A percentile compares a stretch with the other conserved stretches of the same genome.
Conservation (phyloP, 768 basidiomycete genomes). For the Lentinula sp. region DNA sequence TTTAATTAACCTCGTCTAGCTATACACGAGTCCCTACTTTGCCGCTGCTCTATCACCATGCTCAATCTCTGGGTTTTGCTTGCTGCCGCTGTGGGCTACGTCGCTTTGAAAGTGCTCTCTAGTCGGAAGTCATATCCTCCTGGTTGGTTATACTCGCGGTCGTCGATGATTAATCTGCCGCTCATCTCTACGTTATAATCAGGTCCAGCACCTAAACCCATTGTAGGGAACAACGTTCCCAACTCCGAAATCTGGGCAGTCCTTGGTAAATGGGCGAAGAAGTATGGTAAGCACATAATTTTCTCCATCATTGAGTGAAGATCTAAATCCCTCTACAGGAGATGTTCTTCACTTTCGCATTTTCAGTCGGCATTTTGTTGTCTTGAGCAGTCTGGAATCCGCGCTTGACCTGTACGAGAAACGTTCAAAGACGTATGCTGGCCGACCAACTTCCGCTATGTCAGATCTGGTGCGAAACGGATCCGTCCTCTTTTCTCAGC, state of each 20-base stretch:
- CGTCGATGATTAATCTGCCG: not conserved
- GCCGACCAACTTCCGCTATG: conserved; percentile 1
- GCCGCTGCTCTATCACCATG: not conserved
- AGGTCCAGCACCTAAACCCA: not conserved
- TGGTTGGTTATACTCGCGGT: not conserved
- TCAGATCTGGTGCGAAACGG: not conserved
- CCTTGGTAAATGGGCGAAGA: not conserved
- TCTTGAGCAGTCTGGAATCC: not conserved
- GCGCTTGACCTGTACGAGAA: not conserved
- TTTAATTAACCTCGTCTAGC: not conserved
- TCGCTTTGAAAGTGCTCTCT: not conserved
- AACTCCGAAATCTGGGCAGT: not conserved
- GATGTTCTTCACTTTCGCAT: not conserved
- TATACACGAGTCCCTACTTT: not conserved
- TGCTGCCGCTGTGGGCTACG: not conserved
- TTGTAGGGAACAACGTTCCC: not conserved
- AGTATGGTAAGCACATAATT: not conserved
- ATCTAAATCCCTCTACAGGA: not conserved
- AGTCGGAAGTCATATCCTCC: not conserved
- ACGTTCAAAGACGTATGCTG: not conserved
- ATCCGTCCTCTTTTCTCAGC: not conserved
- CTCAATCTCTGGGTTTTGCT: not conserved
- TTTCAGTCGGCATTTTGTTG: not conserved
- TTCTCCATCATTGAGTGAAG: not conserved
- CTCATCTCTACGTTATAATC: not conserved